Percentiles rank a stretch among this genome's conserved stretches.
These are phyloP conservation scores for Acacia pycnantha DNA, from an alignment of 331 rosid species.

Conservation along the genomic window DNA sequence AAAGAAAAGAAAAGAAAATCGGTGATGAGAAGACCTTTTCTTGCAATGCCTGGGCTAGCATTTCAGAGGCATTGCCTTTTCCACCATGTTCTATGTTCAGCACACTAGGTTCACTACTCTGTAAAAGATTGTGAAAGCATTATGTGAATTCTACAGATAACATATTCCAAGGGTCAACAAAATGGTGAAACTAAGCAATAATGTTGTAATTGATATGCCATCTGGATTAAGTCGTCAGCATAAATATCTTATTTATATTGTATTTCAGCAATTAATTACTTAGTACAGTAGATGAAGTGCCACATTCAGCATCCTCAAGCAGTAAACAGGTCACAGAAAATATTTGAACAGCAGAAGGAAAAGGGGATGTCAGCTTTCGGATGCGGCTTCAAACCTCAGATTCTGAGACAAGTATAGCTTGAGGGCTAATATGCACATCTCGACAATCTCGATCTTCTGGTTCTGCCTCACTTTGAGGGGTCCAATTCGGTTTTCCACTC, in stretches of 20 bases:
- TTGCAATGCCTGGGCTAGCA: constrained; percentile 82
- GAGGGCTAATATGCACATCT: constrained; percentile 56
- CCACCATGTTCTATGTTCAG: constrained; percentile 37
- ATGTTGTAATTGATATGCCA: constrained; percentile 3
- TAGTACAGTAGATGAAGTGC: background rate
- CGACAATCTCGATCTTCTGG: constrained; percentile 53
- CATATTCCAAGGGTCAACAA: background rate
- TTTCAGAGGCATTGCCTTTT: constrained; percentile 54
- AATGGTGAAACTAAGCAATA: constrained; percentile 13
- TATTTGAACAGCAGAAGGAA: background rate
- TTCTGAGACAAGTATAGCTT: constrained; percentile 33
- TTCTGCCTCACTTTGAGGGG: constrained; percentile 45
- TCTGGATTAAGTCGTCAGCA: constrained; percentile 9
- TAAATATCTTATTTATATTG: constrained; percentile 6
- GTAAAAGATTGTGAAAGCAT: constrained; percentile 24
- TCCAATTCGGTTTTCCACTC: constrained; percentile 35
- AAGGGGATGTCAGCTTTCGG: background rate
- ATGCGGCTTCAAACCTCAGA: constrained; percentile 51
- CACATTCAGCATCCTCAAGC: background rate
- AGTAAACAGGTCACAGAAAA: background rate
- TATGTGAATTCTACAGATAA: constrained; percentile 24
- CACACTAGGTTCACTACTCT: constrained; percentile 44
- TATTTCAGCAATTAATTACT: constrained; percentile 1
- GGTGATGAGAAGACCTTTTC: constrained; percentile 61
- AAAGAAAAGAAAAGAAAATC: background rate